These are phyloP conservation scores for Pseudogymnoascus destructans DNA, from an alignment of 2,329 filamentous ascomycete genomes.

Conservation along the genomic window DNA sequence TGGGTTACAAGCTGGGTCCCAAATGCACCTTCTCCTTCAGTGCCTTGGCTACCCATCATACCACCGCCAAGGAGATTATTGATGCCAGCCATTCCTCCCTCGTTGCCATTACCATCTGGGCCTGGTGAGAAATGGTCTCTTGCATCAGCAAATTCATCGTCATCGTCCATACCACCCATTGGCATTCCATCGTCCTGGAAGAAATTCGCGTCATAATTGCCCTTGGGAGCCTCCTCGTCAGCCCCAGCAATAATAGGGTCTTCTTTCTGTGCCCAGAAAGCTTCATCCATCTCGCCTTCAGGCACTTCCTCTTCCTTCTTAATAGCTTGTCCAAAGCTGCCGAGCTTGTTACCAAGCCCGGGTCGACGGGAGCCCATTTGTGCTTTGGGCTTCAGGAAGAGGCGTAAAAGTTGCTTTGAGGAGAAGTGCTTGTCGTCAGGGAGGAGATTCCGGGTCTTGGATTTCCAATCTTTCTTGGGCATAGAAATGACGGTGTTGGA, in stretches of 20 bases:
- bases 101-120: constrained; percentile 35
- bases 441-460: constrained; percentile 80
- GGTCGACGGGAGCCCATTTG: constrained; percentile 57
- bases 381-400: constrained; percentile 92
- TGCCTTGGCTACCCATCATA: constrained; percentile 33
- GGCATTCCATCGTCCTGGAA: constrained; percentile 81
- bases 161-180: constrained; percentile 47
- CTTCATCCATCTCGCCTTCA: constrained; percentile 79
- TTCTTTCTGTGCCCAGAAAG: constrained; percentile 76
- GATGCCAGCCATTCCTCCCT: constrained; percentile 34
- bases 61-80: constrained; percentile 39
- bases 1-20: constrained; percentile 56
- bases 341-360: constrained; percentile 33
- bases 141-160: constrained; percentile 66
- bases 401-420: constrained; percentile 72
- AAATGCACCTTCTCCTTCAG: constrained; percentile 33
- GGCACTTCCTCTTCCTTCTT: constrained; percentile 42
- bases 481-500: constrained; percentile 72
- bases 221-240: constrained; percentile 45
- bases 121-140: constrained; percentile 65
- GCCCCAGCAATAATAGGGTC: constrained; percentile 35
- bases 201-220: constrained; percentile 93
- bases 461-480: constrained; percentile 91
- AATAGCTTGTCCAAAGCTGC: constrained; percentile 30
- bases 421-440: constrained; percentile 98